These are phyloP conservation scores for Akanthomyces uredinophilus DNA, from an alignment of 2,329 filamentous ascomycete species.

Conservation along the genomic window DNA sequence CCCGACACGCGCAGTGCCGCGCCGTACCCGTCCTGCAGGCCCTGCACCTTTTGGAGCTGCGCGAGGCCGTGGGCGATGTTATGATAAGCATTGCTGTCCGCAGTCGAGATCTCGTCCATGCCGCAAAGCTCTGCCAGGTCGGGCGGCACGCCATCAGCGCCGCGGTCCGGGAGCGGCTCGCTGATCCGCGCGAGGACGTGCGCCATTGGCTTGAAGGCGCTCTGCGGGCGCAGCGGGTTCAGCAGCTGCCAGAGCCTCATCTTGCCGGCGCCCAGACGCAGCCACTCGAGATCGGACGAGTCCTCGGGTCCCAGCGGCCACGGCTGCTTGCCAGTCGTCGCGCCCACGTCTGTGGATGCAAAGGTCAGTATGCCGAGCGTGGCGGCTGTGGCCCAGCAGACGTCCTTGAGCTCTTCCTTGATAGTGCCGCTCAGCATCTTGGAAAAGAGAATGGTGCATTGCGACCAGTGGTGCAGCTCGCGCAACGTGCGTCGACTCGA, in stretches of 20 bases:
- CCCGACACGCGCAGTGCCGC: not conserved
- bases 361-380: not conserved
- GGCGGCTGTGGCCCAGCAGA: conserved; percentile 2
- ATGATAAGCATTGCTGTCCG: not conserved
- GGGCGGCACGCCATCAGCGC: not conserved
- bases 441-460: not conserved
- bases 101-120: not conserved
- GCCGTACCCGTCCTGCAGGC: not conserved
- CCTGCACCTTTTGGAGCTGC: not conserved
- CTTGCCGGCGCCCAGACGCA: conserved; percentile 1
- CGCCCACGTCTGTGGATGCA: not conserved
- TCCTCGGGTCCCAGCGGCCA: conserved; percentile 5
- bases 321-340: not conserved
- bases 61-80: not conserved
- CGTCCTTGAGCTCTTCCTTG: not conserved
- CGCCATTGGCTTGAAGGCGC: not conserved
- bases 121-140: not conserved
- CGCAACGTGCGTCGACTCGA: not conserved
- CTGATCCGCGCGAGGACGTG: not conserved
- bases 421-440: not conserved
- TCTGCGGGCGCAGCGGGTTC: not conserved
- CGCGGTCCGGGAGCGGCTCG: not conserved
- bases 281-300: conserved; percentile 1
- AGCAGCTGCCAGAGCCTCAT: conserved; percentile 6
- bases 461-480: not conserved